A percentile compares a stretch with the other conserved stretches of the same genome.
Evolutionary conservation across 139 green algal genomes (phyloP).

Genomic region (Coelastrella sp.): DNA sequence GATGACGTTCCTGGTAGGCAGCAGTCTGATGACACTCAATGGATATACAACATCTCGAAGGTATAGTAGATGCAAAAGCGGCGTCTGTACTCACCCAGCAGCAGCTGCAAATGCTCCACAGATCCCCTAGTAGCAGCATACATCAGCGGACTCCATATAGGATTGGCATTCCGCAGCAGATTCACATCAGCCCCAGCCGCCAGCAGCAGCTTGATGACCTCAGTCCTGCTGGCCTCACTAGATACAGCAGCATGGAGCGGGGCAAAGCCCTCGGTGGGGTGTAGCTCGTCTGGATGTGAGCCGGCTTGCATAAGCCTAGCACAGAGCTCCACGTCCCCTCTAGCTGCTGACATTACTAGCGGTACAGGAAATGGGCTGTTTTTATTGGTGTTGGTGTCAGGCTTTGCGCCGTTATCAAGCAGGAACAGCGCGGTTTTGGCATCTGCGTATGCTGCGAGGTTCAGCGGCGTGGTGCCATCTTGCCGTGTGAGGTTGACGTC

Average conservation of each 20-base stretch:
- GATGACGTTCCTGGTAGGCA: no score
- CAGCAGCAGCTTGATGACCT: constrained; percentile 36
- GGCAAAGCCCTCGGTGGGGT: constrained; percentile 44
- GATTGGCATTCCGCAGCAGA: constrained; percentile 36
- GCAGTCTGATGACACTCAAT: no score
- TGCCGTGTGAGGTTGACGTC: constrained; percentile 31
- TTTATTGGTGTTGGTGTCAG: constrained; percentile 25
- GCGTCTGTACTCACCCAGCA: constrained; percentile 24
- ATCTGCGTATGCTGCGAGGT: constrained; percentile 39
- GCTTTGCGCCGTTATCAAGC: constrained; percentile 27
- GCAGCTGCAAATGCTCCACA: constrained; percentile 45
- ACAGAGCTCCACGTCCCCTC: constrained; percentile 35
- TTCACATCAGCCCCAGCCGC: constrained; percentile 29
- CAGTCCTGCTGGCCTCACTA: constrained; percentile 28
- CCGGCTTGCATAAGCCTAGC: constrained; percentile 22
- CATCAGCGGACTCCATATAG: constrained; percentile 44
- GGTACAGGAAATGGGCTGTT: constrained; percentile 39
- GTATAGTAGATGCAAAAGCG: no score
- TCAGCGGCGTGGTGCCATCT: constrained; percentile 42
- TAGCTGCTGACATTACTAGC: constrained; percentile 36
- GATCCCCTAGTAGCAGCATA: constrained; percentile 38
- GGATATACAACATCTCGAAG: no score
- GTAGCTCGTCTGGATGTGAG: constrained; percentile 26
- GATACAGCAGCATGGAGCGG: constrained; percentile 40
- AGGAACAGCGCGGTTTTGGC: constrained; percentile 40